These are phyloP conservation scores for Zasmidium cellare DNA, from an alignment of 2,329 filamentous ascomycete species.

Conservation along the genomic window DNA sequence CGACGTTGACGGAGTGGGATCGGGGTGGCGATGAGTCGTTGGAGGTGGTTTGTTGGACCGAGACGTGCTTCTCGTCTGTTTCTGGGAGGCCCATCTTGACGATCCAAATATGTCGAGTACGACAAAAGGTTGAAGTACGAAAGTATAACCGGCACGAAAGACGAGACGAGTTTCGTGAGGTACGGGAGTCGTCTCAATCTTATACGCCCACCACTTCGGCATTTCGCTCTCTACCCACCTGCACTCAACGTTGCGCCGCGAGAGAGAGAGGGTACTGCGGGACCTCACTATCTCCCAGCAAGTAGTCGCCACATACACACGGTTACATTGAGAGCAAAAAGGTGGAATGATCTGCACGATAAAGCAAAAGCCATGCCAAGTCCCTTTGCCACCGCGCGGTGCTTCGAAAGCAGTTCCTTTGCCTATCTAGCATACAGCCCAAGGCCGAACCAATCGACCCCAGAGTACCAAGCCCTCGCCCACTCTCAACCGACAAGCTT, in stretches of 20 bases:
- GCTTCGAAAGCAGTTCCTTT: background rate
- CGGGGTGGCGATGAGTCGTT: background rate
- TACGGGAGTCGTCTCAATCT: background rate
- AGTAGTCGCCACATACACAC: background rate
- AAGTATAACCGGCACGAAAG: too few relatives aligned
- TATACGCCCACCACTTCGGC: background rate
- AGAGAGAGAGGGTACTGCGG: too few relatives aligned
- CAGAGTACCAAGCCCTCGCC: background rate
- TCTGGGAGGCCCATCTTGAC: background rate
- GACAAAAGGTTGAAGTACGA: too few relatives aligned
- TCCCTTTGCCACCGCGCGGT: too few relatives aligned
- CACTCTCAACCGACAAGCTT: background rate
- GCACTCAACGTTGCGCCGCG: background rate
- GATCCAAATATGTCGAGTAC: background rate
- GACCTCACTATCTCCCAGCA: background rate
- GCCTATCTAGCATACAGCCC: background rate
- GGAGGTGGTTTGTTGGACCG: background rate
- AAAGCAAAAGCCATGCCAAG: background rate
- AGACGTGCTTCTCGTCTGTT: background rate
- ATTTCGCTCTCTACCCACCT: background rate
- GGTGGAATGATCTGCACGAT: background rate
- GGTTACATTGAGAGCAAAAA: background rate
- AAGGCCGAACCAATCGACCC: background rate
- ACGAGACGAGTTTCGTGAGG: too few relatives aligned
- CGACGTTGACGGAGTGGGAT: background rate